phyloP scores from a whole-genome alignment of 768 basidiomycete genomes.

The Tulasnella sp. region DNA sequence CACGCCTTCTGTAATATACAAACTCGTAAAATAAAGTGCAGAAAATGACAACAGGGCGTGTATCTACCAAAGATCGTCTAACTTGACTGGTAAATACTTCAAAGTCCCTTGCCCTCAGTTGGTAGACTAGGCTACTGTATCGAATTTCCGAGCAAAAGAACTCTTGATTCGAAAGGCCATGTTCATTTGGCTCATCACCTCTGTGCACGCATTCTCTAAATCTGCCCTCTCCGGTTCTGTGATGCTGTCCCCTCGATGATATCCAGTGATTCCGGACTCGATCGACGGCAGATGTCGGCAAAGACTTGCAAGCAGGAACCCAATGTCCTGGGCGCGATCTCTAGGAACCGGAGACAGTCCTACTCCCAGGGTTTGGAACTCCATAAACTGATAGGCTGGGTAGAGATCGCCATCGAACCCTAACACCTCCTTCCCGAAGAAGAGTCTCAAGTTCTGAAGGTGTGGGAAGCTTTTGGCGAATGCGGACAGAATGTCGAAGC shows the following conservation, averaged over 20 bases:
- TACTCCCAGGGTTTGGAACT: neutral
- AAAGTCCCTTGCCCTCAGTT: too few relatives aligned
- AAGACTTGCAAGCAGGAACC: neutral
- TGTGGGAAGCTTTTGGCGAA: neutral
- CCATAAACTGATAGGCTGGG: neutral
- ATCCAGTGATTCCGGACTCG: neutral
- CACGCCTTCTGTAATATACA: too few relatives aligned
- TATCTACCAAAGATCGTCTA: too few relatives aligned
- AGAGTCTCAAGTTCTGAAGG: neutral
- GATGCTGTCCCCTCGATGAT: neutral
- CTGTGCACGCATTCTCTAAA: neutral
- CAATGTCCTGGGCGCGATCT: neutral
- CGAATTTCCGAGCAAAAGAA: neutral
- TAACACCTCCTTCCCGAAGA: neutral
- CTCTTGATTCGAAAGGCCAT: neutral
- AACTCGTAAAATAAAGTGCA: too few relatives aligned
- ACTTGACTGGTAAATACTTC: too few relatives aligned
- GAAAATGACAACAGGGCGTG: too few relatives aligned
- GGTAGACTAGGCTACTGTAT: too few relatives aligned
- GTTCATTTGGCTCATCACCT: neutral
- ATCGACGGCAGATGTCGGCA: neutral
- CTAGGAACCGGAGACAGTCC: neutral
- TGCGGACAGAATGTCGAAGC: neutral
- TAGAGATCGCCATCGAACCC: neutral
- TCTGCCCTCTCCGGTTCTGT: constrained; percentile 39